Evolutionary conservation across 2,329 filamentous ascomycete species (phyloP), one percentile per base, ranked within the genome.

Genomic region (Pezicula rhizophila): DNA sequence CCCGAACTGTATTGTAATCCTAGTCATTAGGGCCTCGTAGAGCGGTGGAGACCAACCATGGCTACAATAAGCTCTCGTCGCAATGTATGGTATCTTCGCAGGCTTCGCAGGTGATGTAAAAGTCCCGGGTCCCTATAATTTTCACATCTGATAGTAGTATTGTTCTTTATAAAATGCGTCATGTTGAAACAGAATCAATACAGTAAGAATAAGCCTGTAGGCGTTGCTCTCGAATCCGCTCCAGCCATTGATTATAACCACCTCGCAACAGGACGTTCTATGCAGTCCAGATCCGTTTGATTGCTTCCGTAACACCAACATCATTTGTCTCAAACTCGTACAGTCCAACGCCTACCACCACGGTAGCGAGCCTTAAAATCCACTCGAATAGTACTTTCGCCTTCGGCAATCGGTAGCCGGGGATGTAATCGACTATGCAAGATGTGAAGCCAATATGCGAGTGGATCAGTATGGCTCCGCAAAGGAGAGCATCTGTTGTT

Each of bases 321-420:
- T 99, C 93, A 66, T 96, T 97, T 28, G 93, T 99, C 83, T 99
- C 93, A 63, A 97, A 97, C 71, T 97, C 92, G 73, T 99, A 99
- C 64, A 97, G 78, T 50, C 91, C 91, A 57, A 96, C 78, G 45
- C 87, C 90, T 54, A 91, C 88, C 46, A 89, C 74, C 50, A 92
- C 75, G 10, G 95, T 96, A 52, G 80, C 84, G 41, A 77, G 71
- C 64, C 91, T 90, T 55, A 97, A 80, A 34, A 77, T 74, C 90
- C 90, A 97, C 68, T 79, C 80, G 66, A 84, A 76, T n/a, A 74
- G 47, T 64, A 80, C 83, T 66, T 81, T 80, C 52, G 80, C 70
- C 57, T 77, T 80, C 45, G 90, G 88, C 58, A 87, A 77, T 61
- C 82, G 77, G 65, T 78, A 77, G 57, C 69, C 72, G 58, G 92